These are phyloP conservation scores for Sesbania bispinosa DNA, from an alignment of 306 rosid genomes.

Conservation along the genomic window DNA sequence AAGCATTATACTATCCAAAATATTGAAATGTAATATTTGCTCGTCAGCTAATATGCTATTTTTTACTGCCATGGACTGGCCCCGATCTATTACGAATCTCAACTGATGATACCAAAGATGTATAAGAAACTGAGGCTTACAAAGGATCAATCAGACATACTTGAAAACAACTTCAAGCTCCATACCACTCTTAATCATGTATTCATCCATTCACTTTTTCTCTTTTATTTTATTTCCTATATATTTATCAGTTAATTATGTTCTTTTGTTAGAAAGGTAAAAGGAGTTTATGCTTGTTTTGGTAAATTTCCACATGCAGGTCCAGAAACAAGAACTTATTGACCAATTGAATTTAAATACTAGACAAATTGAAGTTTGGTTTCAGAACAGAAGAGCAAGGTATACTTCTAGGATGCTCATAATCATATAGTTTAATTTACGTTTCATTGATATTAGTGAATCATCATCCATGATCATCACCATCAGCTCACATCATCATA, in stretches of 20 bases:
- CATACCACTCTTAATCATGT: slow-evolving; percentile 68
- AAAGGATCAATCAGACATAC: slow-evolving; percentile 61
- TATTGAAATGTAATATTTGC: neutral
- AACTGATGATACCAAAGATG: neutral
- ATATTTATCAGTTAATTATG: no score
- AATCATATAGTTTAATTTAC: no score
- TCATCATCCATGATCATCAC: no score
- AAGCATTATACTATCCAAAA: neutral
- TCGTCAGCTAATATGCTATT: neutral
- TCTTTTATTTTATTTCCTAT: no score
- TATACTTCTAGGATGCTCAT: no score
- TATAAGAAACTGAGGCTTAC: slow-evolving; percentile 69
- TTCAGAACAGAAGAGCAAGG: slow-evolving; percentile 96
- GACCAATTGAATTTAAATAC: slow-evolving; percentile 64
- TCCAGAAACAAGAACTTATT: slow-evolving; percentile 65
- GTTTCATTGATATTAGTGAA: no score
- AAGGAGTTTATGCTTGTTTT: no score
- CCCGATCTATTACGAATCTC: neutral
- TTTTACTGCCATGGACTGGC: neutral
- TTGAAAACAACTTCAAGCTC: slow-evolving; percentile 69
- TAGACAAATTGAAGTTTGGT: slow-evolving; percentile 96
- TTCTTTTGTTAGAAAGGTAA: no score
- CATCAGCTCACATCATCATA: no score
- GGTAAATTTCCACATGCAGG: slow-evolving; percentile 41
- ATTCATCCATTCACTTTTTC: neutral